Base-by-base conservation (phyloP, 1,284 basidiomycete genomes). In the Stereum hirsutum region DNA sequence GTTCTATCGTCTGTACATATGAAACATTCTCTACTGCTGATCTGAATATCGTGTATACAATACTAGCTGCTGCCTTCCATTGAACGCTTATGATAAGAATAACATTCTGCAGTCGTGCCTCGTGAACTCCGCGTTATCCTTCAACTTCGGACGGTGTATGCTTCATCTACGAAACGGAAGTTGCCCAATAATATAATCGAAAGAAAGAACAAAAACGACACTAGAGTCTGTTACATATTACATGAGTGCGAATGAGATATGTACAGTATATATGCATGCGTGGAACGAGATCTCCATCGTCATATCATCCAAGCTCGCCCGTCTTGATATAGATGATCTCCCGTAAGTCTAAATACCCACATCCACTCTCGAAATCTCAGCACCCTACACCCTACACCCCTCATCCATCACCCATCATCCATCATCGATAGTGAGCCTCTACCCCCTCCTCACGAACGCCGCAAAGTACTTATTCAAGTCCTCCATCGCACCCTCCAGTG, bases 401-500 rank as follows among this genome's bases (percentile, higher is more conserved):
- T 14, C 23, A 6, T 17, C 12, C 10, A 31, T 28, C 26, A 28
- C n/a, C n/a, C 39, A 36, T n/a, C n/a, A n/a, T n/a, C n/a, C n/a
- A n/a, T n/a, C n/a, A n/a, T n/a, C n/a, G n/a, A n/a, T n/a, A n/a
- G n/a, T n/a, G n/a, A n/a, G n/a, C n/a, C n/a, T n/a, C n/a, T n/a
- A n/a, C n/a, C 10, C 26, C 20, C 6, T 14, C 42, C 30, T 49
- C 58, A 64, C 54, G 50, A 75, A 74, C 5, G 55, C 56, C 2
- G 59, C 54, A 44, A 83, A 81, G 60, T 81, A 83, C 14, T 49
- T 50, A 30, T 74, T 57, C n/a, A 83, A 50, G n/a, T 62, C 63
- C 6, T 58, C 51, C 26, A 63, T 49, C 4, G 64, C 21, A 57
- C n/a, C n/a, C 28, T 75, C 63, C 32, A 84, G 57, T 0, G 78